Evolutionary conservation across 768 basidiomycete species (phyloP).

Genomic region (Rhodotorula kratochvilovae): DNA sequence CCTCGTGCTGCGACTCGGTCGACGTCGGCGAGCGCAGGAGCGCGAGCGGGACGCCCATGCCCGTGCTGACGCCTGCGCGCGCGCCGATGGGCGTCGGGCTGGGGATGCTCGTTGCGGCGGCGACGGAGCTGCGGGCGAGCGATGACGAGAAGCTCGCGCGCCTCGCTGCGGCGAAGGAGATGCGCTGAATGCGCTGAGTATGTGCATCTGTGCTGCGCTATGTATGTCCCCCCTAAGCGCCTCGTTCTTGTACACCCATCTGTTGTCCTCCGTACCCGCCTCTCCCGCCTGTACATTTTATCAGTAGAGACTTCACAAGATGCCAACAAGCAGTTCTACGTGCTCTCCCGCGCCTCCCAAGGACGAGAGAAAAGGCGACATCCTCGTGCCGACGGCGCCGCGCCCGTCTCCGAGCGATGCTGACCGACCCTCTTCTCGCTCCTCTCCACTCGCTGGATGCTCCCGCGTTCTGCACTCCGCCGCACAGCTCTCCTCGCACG

Average conservation of each 20-base stretch:
- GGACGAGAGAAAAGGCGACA: too few species aligned
- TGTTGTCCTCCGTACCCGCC: too few species aligned
- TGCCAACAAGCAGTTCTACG: too few species aligned
- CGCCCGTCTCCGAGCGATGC: neutral
- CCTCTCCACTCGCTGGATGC: neutral
- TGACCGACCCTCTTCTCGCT: neutral
- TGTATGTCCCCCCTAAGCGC: too few species aligned
- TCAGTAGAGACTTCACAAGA: too few species aligned
- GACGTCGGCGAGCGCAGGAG: neutral
- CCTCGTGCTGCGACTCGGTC: neutral
- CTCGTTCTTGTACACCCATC: too few species aligned
- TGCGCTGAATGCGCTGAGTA: neutral
- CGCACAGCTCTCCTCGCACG: neutral
- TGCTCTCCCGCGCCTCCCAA: too few species aligned
- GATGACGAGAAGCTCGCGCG: neutral
- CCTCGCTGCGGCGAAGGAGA: neutral
- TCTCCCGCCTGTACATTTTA: too few species aligned
- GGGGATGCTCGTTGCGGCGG: constrained; percentile 20
- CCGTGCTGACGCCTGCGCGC: neutral
- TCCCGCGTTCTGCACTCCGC: neutral
- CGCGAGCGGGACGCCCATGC: neutral
- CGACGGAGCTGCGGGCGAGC: neutral
- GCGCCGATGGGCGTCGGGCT: neutral
- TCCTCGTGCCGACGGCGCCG: too few species aligned
- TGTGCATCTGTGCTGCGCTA: neutral